These are phyloP conservation scores for Lepidium sativum DNA, from an alignment of 345 rosid genomes.

Conservation along the genomic window DNA sequence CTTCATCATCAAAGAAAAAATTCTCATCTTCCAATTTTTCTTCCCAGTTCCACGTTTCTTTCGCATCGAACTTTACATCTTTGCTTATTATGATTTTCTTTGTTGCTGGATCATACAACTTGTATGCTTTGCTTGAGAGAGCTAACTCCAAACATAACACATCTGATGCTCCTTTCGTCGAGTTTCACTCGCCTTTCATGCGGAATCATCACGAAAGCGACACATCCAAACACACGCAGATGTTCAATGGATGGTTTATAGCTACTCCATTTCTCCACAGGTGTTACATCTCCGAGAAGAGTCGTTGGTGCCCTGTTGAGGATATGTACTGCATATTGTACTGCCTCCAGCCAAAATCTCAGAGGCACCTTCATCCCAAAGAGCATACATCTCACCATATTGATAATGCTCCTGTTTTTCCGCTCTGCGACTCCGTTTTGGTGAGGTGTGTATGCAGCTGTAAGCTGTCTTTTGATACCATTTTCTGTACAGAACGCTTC, in stretches of 20 bases:
- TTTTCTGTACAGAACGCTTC: not conserved
- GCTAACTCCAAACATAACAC: not conserved
- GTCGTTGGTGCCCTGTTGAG: not conserved
- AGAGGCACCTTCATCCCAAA: not conserved
- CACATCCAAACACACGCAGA: too few species aligned
- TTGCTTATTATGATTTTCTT: not conserved
- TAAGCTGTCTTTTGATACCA: not conserved
- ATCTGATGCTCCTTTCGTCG: not conserved
- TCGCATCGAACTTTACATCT: not conserved
- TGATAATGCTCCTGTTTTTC: not conserved
- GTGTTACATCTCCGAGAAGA: too few species aligned
- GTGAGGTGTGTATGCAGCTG: not conserved
- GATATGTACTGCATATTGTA: not conserved
- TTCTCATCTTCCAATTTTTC: not conserved
- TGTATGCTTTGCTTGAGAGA: not conserved
- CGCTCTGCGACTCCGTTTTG: not conserved
- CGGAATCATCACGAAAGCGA: too few species aligned
- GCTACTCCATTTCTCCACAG: too few species aligned
- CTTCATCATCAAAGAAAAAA: not conserved
- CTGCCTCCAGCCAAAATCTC: not conserved
- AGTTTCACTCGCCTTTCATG: too few species aligned
- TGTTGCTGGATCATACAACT: not conserved
- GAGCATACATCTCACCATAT: not conserved
- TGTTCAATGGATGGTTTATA: too few species aligned
- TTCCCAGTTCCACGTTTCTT: not conserved